These are phyloP conservation scores for Termitomyces sp. DNA, from an alignment of 768 basidiomycete species.

Conservation along the genomic window DNA sequence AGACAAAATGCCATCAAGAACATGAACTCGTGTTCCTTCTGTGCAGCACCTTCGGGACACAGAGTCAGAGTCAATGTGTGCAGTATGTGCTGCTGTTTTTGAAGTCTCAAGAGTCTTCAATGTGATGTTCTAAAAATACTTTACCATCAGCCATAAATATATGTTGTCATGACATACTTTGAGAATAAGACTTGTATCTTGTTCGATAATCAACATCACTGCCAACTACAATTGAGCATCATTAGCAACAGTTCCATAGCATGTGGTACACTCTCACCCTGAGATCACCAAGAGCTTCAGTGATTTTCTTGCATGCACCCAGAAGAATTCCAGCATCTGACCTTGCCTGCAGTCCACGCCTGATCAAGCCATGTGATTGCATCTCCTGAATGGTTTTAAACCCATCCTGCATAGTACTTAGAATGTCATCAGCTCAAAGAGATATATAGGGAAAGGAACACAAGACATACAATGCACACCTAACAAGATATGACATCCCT, in stretches of 20 bases:
- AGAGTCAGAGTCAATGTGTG: neutral
- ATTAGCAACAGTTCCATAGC: neutral
- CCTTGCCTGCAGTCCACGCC: neutral
- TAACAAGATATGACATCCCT: neutral
- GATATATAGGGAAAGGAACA: neutral
- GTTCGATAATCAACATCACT: neutral
- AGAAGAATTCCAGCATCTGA: neutral
- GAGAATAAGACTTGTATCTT: neutral
- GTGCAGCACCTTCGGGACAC: neutral
- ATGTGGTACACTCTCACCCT: neutral
- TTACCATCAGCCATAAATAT: neutral
- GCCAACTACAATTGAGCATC: neutral
- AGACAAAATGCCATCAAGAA: neutral
- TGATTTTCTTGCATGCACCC: neutral
- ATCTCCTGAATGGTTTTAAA: neutral
- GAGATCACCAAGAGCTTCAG: neutral
- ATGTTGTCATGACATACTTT: neutral
- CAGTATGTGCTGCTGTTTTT: neutral
- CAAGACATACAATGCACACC: neutral
- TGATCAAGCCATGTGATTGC: neutral
- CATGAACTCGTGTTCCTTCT: neutral
- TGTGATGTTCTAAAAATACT: neutral
- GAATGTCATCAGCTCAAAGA: too few relatives aligned
- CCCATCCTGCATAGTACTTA: neutral
- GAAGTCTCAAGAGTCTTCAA: neutral